phyloP scores from a whole-genome alignment of 805 yeast species.

The Metschnikowia gruessii region DNA sequence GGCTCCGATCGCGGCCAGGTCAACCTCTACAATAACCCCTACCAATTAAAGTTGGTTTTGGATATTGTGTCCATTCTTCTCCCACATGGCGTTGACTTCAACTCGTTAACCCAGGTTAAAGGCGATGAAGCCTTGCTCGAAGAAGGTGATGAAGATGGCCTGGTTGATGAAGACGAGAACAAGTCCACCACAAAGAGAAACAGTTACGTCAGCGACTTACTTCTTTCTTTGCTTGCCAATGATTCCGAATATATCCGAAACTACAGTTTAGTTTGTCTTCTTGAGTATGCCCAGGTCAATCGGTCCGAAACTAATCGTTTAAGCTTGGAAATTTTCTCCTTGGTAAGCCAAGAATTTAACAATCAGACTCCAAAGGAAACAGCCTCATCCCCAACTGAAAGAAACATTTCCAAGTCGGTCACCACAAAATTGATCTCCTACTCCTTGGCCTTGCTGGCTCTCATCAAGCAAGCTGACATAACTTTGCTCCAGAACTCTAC shows the following conservation, averaged over 20 bases:
- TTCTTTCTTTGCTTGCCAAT: slow-evolving; percentile 34
- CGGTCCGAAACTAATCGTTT: slow-evolving; percentile 36
- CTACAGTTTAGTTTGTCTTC: slow-evolving; percentile 32
- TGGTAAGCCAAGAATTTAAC: slow-evolving; percentile 29
- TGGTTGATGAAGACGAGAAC: slow-evolving; percentile 23
- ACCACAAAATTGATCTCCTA: slow-evolving; percentile 30
- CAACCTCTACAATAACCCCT: slow-evolving; percentile 34
- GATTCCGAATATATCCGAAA: slow-evolving; percentile 34
- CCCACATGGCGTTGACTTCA: slow-evolving; percentile 37
- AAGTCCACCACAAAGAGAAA: slow-evolving; percentile 18
- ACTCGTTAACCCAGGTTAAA: slow-evolving; percentile 20
- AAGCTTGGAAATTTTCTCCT: slow-evolving; percentile 30
- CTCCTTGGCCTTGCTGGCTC: slow-evolving; percentile 35
- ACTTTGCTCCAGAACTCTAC: slow-evolving; percentile 38
- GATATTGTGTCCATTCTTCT: slow-evolving; percentile 29
- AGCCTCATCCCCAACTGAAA: slow-evolving; percentile 11
- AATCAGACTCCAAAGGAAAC: slow-evolving; percentile 5
- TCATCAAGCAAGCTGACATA: slow-evolving; percentile 36
- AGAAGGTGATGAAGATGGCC: slow-evolving; percentile 11
- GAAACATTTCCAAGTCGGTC: slow-evolving; percentile 20
- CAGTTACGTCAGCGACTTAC: slow-evolving; percentile 29
- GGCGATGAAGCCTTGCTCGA: slow-evolving; percentile 9
- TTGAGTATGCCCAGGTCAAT: slow-evolving; percentile 29
- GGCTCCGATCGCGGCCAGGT: slow-evolving; percentile 19
- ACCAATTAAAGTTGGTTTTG: slow-evolving; percentile 33